These are phyloP conservation scores for Striga asiatica DNA, from an alignment of 257 asterid genomes.

Conservation along the genomic window DNA sequence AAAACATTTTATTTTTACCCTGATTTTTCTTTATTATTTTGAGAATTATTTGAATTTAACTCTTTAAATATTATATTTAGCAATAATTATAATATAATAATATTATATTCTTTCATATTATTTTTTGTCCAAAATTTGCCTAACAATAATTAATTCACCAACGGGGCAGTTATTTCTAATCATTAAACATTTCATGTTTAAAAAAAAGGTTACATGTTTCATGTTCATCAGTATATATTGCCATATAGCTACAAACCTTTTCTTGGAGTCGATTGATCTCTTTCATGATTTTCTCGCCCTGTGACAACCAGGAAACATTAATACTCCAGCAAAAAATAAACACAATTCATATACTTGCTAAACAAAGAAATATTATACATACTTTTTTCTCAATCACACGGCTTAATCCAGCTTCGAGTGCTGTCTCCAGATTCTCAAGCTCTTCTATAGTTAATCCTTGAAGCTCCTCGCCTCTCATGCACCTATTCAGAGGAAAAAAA, in stretches of 20 bases:
- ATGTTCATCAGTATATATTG: too few relatives aligned
- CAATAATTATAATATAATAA: too few relatives aligned
- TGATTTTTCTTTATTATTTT: too few relatives aligned
- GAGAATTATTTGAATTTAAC: too few relatives aligned
- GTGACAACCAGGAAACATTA: background rate
- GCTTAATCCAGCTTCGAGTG: slow-evolving; percentile 62
- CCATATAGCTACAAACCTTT: slow-evolving; percentile 47
- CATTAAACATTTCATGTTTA: too few relatives aligned
- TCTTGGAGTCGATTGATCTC: slow-evolving; percentile 70
- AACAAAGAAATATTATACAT: background rate
- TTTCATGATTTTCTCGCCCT: slow-evolving; percentile 64
- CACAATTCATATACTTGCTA: background rate
- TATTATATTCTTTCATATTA: too few relatives aligned
- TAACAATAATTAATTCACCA: too few relatives aligned
- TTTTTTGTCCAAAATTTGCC: too few relatives aligned
- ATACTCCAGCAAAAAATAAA: background rate
- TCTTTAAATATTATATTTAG: too few relatives aligned
- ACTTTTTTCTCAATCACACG: slow-evolving; percentile 73
- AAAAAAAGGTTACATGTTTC: too few relatives aligned
- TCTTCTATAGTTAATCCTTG: slow-evolving; percentile 71
- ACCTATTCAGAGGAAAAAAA: slow-evolving; percentile 25
- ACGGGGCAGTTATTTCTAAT: too few relatives aligned
- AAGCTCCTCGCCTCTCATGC: slow-evolving; percentile 90
- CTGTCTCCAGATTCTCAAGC: slow-evolving; percentile 55
- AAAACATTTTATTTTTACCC: too few relatives aligned